Evolutionary conservation across 306 rosid species (phyloP).

Genomic region (Vigna unguiculata): DNA sequence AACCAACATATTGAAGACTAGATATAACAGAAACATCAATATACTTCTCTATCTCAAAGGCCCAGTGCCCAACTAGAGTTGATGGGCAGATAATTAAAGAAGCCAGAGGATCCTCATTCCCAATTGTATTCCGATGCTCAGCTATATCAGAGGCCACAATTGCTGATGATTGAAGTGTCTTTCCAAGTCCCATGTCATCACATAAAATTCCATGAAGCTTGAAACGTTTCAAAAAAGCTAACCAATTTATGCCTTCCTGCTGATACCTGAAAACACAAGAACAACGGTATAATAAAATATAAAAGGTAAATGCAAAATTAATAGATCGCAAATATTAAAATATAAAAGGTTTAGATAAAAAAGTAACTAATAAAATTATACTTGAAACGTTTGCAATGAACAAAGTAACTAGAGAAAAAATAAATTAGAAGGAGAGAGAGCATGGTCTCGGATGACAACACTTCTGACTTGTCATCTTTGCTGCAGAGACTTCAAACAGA

Average conservation of each 20-base stretch:
- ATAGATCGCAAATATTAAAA: constrained; percentile 1
- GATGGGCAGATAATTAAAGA: constrained; percentile 95
- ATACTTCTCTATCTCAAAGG: constrained; percentile 93
- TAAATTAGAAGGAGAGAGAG: background rate
- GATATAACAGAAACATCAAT: constrained; percentile 81
- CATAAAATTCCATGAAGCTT: constrained; percentile 99
- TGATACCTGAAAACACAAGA: constrained; percentile 76
- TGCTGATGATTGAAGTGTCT: constrained; percentile 97
- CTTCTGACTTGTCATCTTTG: constrained; percentile 11
- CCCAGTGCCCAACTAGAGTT: constrained; percentile 99
- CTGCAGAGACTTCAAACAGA: background rate
- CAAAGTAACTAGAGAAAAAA: constrained; percentile 3
- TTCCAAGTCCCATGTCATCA: constrained; percentile 99
- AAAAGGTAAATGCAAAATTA: constrained; percentile 25
- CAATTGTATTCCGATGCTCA: constrained; percentile 60
- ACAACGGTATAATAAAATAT: constrained; percentile 6
- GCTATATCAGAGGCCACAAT: constrained; percentile 91
- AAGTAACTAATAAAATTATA: too few relatives aligned
- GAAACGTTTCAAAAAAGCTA: constrained; percentile 93
- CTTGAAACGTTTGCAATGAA: background rate
- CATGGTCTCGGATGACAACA: constrained; percentile 11
- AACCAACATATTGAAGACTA: constrained; percentile 93
- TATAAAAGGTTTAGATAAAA: background rate
- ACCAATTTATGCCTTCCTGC: constrained; percentile 99
- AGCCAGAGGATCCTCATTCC: constrained; percentile 60